A percentile compares a stretch with the other conserved stretches of the same genome.
phyloP scores from a whole-genome alignment of 225 moss, liverwort and hornwort species.

The Antitrichia curtipendula region DNA sequence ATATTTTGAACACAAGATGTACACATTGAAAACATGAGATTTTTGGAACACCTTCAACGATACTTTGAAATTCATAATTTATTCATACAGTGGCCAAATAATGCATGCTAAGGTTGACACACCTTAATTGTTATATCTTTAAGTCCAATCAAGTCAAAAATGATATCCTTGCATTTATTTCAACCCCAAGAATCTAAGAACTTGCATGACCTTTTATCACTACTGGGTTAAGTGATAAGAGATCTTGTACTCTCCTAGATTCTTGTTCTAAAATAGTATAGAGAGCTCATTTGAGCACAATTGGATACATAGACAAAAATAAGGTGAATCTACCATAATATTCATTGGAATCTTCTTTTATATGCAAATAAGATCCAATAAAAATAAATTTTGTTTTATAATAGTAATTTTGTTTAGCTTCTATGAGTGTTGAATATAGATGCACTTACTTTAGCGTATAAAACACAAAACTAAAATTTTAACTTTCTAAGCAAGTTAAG shows the following conservation, averaged over 20 bases:
- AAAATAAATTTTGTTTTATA: background rate
- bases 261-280: background rate
- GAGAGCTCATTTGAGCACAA: background rate
- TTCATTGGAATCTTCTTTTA: background rate
- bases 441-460: background rate
- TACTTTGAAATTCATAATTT: background rate
- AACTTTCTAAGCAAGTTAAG: background rate
- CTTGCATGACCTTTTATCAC: background rate
- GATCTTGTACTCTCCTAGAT: background rate
- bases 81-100: background rate
- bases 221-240: background rate
- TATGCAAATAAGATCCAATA: background rate
- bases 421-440: background rate
- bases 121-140: too few relatives aligned
- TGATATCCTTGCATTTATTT: background rate
- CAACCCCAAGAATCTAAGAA: fast-evolving
- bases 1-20: background rate
- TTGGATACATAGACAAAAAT: background rate
- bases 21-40: background rate
- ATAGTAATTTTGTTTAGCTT: background rate
- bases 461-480: background rate
- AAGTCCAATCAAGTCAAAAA: too few relatives aligned
- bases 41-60: background rate
- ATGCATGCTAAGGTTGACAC: too few relatives aligned
- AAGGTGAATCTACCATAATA: background rate